These are phyloP conservation scores for Ceratobasidium sp. DNA, from an alignment of 1,284 basidiomycete genomes.

Conservation along the genomic window DNA sequence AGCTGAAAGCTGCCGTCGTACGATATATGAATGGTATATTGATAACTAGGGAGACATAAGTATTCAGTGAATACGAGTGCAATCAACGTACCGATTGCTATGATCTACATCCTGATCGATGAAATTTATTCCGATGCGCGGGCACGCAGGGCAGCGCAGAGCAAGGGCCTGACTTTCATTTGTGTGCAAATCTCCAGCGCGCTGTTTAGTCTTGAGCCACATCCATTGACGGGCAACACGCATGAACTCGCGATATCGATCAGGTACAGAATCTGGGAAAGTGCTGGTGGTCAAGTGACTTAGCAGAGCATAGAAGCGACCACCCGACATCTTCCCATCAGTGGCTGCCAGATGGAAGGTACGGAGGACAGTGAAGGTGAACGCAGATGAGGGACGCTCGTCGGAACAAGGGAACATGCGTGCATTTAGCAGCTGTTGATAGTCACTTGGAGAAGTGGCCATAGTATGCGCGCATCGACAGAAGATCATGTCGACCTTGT, in stretches of 20 bases:
- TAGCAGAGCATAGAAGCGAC: background rate
- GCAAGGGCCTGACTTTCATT: background rate
- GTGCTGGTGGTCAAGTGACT: background rate
- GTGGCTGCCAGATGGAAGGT: background rate
- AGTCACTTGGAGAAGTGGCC: background rate
- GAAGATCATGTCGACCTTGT: background rate
- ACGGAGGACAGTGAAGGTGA: background rate
- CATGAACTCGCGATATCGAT: constrained; percentile 27
- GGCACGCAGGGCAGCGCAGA: constrained; percentile 3
- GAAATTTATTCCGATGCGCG: background rate
- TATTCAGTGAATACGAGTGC: background rate
- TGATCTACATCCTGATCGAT: background rate
- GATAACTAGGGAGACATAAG: background rate
- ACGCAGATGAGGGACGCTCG: background rate
- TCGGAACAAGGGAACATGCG: constrained; percentile 20
- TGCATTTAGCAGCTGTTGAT: background rate
- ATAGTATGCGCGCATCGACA: background rate
- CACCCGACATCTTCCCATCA: background rate
- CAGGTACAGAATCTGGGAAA: background rate
- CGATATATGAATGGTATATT: background rate
- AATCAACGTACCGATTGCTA: background rate
- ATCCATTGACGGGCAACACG: background rate
- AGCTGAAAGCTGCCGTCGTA: constrained; percentile 25
- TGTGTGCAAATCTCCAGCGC: background rate
- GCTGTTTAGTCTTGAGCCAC: background rate